phyloP scores from a whole-genome alignment of 805 yeast species.

The Yamadazyma tumulicola region DNA sequence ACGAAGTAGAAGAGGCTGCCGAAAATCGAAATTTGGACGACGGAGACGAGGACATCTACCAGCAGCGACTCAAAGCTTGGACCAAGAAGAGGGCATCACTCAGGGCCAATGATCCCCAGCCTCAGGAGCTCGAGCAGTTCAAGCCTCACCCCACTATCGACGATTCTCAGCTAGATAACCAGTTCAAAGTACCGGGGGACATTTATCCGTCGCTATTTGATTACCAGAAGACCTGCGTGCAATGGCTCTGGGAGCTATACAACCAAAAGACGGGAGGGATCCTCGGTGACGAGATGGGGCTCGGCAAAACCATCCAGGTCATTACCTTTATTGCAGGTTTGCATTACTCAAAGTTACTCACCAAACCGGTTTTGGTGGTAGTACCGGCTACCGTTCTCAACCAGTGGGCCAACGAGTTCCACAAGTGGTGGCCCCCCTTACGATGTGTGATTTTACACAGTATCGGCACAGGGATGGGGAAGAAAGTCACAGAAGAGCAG shows the following conservation, averaged over 20 bases:
- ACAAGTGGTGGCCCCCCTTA: slow-evolving; percentile 97
- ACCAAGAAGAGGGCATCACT: slow-evolving; percentile 43
- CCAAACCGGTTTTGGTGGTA: slow-evolving; percentile 78
- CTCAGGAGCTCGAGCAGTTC: slow-evolving; percentile 54
- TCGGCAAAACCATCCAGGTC: slow-evolving; percentile 93
- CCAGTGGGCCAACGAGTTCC: slow-evolving; percentile 97
- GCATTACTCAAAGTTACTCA: slow-evolving; percentile 72
- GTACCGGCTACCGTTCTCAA: slow-evolving; percentile 96
- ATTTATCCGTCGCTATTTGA: slow-evolving; percentile 82
- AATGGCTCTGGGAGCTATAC: slow-evolving; percentile 95
- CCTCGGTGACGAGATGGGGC: slow-evolving; percentile 97
- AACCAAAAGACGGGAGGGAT: slow-evolving; percentile 91
- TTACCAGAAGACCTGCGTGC: slow-evolving; percentile 94
- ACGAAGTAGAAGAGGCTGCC: slow-evolving; percentile 16
- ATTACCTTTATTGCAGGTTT: slow-evolving; percentile 88
- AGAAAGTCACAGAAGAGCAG: slow-evolving; percentile 39
- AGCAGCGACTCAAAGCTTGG: slow-evolving; percentile 63
- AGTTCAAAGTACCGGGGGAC: slow-evolving; percentile 83
- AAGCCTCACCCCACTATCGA: slow-evolving; percentile 73
- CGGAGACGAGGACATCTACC: slow-evolving; percentile 70
- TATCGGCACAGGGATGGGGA: slow-evolving; percentile 81
- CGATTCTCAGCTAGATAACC: slow-evolving; percentile 71
- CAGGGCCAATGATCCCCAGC: slow-evolving; percentile 25
- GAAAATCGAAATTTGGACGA: slow-evolving; percentile 58
- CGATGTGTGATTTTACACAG: slow-evolving; percentile 84